Conservation (phyloP, 2,329 filamentous ascomycete genomes). For the Nakataea oryzae region DNA sequence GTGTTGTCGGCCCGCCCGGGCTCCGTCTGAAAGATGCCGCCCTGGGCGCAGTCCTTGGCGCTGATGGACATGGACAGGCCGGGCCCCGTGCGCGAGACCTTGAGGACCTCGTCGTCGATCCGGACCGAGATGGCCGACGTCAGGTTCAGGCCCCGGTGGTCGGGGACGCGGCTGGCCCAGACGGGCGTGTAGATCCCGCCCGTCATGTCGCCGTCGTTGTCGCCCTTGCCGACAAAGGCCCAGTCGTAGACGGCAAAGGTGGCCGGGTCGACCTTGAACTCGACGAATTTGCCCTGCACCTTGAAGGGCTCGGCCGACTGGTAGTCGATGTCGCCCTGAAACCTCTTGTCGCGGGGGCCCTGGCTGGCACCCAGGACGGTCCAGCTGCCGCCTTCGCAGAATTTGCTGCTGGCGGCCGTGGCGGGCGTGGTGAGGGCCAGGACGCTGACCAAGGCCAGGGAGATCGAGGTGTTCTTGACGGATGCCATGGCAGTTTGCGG, state of each 20-base stretch:
- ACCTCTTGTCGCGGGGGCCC: not conserved
- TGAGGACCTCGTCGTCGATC: not conserved
- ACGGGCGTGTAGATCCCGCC: not conserved
- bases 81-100: not conserved
- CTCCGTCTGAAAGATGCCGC: not conserved
- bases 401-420: not conserved
- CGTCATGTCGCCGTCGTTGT: not conserved
- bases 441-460: not conserved
- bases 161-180: not conserved
- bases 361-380: not conserved
- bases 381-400: not conserved
- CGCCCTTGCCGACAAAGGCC: not conserved
- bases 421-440: not conserved
- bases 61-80: not conserved
- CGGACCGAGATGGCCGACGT: not conserved
- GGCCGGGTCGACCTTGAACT: not conserved
- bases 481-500: not conserved
- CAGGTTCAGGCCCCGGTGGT: not conserved
- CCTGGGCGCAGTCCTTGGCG: slow-evolving; percentile 2
- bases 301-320: not conserved
- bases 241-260: not conserved
- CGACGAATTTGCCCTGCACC: not conserved
- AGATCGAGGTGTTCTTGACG: not conserved
- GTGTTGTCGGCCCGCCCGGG: not conserved
- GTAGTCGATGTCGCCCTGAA: not conserved